These are phyloP conservation scores for Delphinella strobiligena DNA, from an alignment of 2,329 filamentous ascomycete genomes.

Conservation along the genomic window DNA sequence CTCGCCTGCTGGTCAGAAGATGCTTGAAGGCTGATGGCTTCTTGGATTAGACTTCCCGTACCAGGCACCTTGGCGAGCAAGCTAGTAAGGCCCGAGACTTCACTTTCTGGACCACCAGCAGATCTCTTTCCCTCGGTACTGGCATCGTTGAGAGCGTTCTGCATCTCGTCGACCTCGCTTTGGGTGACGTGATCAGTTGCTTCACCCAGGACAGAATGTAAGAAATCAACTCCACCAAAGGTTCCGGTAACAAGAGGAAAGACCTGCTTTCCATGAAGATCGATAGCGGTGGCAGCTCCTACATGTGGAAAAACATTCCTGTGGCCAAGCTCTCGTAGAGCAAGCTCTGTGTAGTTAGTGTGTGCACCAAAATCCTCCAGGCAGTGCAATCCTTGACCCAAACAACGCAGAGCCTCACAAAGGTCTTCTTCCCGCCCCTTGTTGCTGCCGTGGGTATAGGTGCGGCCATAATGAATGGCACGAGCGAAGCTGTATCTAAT, in stretches of 20 bases:
- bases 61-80: slow-evolving; percentile 64
- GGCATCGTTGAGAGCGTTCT: slow-evolving; percentile 34
- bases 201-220: slow-evolving; percentile 71
- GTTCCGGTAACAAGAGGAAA: slow-evolving; percentile 83
- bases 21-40: slow-evolving; percentile 34
- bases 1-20: slow-evolving; percentile 36
- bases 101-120: slow-evolving; percentile 19
- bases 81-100: slow-evolving; percentile 45
- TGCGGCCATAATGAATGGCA: slow-evolving; percentile 69
- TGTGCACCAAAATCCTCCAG: slow-evolving; percentile 88
- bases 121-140: slow-evolving; percentile 11
- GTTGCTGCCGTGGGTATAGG: slow-evolving; percentile 45
- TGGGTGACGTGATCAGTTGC: slow-evolving; percentile 84
- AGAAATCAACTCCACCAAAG: slow-evolving; percentile 88
- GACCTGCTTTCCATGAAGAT: slow-evolving; percentile 58
- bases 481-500: slow-evolving; percentile 60
- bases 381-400: slow-evolving; percentile 84
- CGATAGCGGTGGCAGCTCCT: slow-evolving; percentile 59
- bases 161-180: slow-evolving; percentile 76
- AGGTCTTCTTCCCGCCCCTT: slow-evolving; percentile 62
- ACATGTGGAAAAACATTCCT: slow-evolving; percentile 75
- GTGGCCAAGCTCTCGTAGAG: slow-evolving; percentile 77
- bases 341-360: slow-evolving; percentile 85
- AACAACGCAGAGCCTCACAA: slow-evolving; percentile 71
- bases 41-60: slow-evolving; percentile 32